phyloP scores from a whole-genome alignment of 768 basidiomycete genomes.

The Asterophora parasitica region DNA sequence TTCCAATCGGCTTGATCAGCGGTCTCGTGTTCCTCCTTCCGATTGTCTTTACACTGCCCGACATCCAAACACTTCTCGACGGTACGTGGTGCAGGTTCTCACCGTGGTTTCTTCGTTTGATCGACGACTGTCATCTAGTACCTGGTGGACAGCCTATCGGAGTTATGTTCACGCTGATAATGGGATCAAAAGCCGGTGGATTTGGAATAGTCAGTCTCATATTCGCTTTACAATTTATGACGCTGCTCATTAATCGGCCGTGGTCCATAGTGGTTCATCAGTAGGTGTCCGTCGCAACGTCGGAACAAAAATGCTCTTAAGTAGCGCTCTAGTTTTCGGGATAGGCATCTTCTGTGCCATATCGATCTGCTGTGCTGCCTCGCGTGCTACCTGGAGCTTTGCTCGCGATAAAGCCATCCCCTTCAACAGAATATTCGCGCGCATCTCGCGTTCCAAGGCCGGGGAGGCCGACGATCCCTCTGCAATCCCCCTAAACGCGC shows the following conservation, averaged over 20 bases:
- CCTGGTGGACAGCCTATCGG: slow-evolving; percentile 61
- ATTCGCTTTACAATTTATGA: background rate
- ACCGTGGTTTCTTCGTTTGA: too few species aligned
- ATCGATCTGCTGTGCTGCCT: slow-evolving; percentile 62
- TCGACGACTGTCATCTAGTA: slow-evolving; percentile 28
- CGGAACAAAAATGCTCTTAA: too few species aligned
- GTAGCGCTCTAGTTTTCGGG: slow-evolving; percentile 48
- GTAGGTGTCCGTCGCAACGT: too few species aligned
- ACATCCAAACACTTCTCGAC: slow-evolving; percentile 45
- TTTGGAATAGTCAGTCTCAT: slow-evolving; percentile 48
- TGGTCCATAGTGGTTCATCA: slow-evolving; percentile 37
- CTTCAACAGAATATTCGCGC: slow-evolving; percentile 42
- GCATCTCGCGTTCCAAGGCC: slow-evolving; percentile 27
- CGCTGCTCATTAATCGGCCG: background rate
- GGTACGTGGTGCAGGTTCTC: too few species aligned
- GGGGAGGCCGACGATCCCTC: slow-evolving; percentile 25
- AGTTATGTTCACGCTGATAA: slow-evolving; percentile 56
- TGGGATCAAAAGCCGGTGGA: slow-evolving; percentile 57
- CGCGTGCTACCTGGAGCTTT: slow-evolving; percentile 69
- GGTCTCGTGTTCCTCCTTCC: slow-evolving; percentile 58
- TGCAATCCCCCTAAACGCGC: slow-evolving; percentile 17
- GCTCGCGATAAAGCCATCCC: slow-evolving; percentile 65
- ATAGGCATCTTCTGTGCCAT: slow-evolving; percentile 59
- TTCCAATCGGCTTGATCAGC: slow-evolving; percentile 46
- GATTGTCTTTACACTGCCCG: slow-evolving; percentile 61